Percentiles rank a stretch among this genome's conserved stretches.
Evolutionary conservation across 495 filamentous ascomycete species (phyloP).

Genomic region (Talaromyces nanjingensis): DNA sequence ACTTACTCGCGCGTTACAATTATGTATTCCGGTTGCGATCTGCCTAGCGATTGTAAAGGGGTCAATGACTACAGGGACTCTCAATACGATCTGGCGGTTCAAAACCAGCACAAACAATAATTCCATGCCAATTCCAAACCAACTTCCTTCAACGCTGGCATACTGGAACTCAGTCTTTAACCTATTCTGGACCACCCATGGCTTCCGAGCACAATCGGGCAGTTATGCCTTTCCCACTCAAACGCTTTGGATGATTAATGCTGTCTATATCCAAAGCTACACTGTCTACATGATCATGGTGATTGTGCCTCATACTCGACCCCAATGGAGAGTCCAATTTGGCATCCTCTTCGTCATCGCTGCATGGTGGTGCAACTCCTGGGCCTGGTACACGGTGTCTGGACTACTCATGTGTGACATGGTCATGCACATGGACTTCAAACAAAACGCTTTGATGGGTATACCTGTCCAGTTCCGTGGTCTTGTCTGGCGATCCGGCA

Average conservation of each 20-base stretch:
- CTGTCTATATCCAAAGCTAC: slow-evolving; percentile 28
- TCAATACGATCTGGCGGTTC: slow-evolving; percentile 12
- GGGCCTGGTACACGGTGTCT: slow-evolving; percentile 29
- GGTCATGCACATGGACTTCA: slow-evolving; percentile 27
- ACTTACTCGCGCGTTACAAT: slow-evolving; percentile 33
- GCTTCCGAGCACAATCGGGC: slow-evolving; percentile 19
- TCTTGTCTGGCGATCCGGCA: neutral
- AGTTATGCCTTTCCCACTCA: slow-evolving; percentile 26
- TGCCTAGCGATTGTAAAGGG: slow-evolving; percentile 14
- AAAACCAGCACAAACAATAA: slow-evolving; percentile 20
- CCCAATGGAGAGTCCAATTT: slow-evolving; percentile 23
- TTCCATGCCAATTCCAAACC: slow-evolving; percentile 15
- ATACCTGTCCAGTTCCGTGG: slow-evolving; percentile 8
- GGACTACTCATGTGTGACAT: slow-evolving; percentile 26
- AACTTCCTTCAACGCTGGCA: slow-evolving; percentile 21
- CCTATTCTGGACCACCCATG: slow-evolving; percentile 26
- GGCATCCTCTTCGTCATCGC: slow-evolving; percentile 23
- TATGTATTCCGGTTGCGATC: slow-evolving; percentile 25
- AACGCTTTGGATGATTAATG: slow-evolving; percentile 26
- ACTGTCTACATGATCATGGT: slow-evolving; percentile 32
- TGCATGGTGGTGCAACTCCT: slow-evolving; percentile 31
- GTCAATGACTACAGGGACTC: slow-evolving; percentile 13
- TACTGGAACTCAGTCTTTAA: slow-evolving; percentile 32
- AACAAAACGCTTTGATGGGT: slow-evolving; percentile 15
- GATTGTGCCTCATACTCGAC: slow-evolving; percentile 25